Percentiles rank a stretch among this genome's conserved stretches.
Conservation (phyloP, 202 grass and related monocot species). For the Miscanthus sacchariflorus region DNA sequence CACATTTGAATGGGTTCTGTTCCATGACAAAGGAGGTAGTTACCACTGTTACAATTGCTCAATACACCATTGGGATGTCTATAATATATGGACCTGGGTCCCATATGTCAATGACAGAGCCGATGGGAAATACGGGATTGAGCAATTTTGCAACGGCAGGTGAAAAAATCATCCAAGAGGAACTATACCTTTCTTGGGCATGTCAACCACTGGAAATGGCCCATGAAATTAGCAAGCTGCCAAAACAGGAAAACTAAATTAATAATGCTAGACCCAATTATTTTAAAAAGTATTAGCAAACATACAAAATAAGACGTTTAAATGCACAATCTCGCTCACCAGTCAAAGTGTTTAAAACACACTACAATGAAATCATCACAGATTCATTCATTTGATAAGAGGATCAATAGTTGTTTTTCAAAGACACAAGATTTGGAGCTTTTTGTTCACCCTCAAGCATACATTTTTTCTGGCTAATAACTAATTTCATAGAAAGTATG, state of each 20-base stretch:
- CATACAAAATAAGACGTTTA: neutral
- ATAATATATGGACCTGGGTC: neutral
- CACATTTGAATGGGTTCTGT: neutral
- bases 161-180: neutral
- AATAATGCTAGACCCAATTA: neutral
- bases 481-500: neutral
- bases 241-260: constrained; percentile 43
- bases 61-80: neutral
- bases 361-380: neutral
- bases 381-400: neutral
- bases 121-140: neutral
- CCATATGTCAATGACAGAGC: neutral
- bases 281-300: constrained; percentile 33
- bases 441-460: neutral
- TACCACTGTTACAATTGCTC: neutral
- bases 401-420: neutral
- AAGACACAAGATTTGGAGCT: neutral
- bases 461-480: neutral
- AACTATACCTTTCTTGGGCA: constrained; percentile 87
- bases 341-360: neutral
- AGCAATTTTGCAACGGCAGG: neutral
- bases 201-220: constrained; percentile 81
- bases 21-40: neutral
- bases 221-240: constrained; percentile 89
- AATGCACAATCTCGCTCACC: neutral